These are phyloP conservation scores for Claviceps africana DNA, from an alignment of 2,329 filamentous ascomycete genomes.

Conservation along the genomic window DNA sequence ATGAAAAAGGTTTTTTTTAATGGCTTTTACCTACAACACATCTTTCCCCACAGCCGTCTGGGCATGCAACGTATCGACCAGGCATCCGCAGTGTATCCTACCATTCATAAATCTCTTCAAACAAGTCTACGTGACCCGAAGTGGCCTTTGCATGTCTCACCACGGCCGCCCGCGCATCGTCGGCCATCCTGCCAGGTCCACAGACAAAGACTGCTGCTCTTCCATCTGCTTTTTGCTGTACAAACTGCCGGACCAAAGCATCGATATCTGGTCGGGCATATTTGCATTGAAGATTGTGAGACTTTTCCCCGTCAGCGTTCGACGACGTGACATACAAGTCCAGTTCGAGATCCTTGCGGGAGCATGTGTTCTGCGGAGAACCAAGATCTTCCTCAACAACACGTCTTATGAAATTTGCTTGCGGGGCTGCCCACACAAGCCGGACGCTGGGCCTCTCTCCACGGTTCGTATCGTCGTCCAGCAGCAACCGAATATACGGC, in stretches of 20 bases:
- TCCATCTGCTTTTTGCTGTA: constrained; percentile 6
- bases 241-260: background rate
- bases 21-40: no score
- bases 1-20: no score
- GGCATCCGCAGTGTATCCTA: background rate
- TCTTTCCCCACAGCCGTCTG: no score
- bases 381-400: background rate
- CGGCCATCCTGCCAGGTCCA: constrained; percentile 22
- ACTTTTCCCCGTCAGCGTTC: background rate
- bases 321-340: background rate
- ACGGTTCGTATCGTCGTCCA: constrained; percentile 1
- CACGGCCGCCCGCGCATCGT: constrained; percentile 20
- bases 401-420: background rate
- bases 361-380: background rate
- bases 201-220: constrained; percentile 22
- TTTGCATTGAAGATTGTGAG: background rate
- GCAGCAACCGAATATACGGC: constrained; percentile 16
- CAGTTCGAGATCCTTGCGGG: background rate
- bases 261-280: background rate
- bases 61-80: background rate
- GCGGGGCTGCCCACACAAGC: background rate
- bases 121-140: background rate
- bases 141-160: background rate
- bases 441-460: background rate
- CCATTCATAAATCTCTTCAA: background rate